Conservation (phyloP, 1,284 basidiomycete species). For the Stygiomarasmius scandens region DNA sequence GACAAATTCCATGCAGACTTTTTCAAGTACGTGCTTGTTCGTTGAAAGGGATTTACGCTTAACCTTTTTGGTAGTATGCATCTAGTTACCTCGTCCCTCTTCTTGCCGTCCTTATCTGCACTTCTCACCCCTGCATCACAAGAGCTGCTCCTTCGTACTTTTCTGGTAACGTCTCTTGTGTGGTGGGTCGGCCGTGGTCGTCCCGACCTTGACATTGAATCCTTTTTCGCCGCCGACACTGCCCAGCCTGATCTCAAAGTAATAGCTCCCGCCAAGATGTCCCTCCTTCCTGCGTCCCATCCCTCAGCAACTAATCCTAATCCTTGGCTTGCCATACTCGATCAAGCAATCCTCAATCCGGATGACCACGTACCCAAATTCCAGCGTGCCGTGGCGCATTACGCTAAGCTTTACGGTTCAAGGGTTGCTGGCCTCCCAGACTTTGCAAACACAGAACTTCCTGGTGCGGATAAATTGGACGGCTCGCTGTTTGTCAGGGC, state of each 20-base stretch:
- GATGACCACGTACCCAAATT: constrained; percentile 68
- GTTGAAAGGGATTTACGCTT: neutral
- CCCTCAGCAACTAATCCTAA: constrained; percentile 7
- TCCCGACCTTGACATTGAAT: constrained; percentile 39
- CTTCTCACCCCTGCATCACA: constrained; percentile 40
- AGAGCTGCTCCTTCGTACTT: constrained; percentile 43
- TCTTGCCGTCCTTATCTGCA: constrained; percentile 44
- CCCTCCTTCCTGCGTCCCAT: constrained; percentile 30
- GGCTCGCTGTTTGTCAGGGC: constrained; percentile 61
- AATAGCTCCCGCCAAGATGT: constrained; percentile 22
- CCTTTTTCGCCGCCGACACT: constrained; percentile 38
- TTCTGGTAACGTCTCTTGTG: constrained; percentile 39
- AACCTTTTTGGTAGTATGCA: constrained; percentile 45
- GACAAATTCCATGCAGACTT: constrained; percentile 47
- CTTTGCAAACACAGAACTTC: constrained; percentile 43
- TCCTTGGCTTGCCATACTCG: constrained; percentile 12
- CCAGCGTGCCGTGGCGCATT: constrained; percentile 59
- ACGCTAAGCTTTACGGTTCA: constrained; percentile 49
- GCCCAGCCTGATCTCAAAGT: constrained; percentile 21
- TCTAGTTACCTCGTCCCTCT: constrained; percentile 54
- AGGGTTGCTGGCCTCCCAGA: constrained; percentile 38
- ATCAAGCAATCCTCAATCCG: constrained; percentile 45
- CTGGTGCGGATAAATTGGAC: constrained; percentile 54
- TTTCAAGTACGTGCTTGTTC: constrained; percentile 41
- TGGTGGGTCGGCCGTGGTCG: constrained; percentile 47